A percentile compares a stretch with the other conserved stretches of the same genome.
phyloP scores from a whole-genome alignment of 2,329 filamentous ascomycete genomes.

The Sordariomycetes sp. region DNA sequence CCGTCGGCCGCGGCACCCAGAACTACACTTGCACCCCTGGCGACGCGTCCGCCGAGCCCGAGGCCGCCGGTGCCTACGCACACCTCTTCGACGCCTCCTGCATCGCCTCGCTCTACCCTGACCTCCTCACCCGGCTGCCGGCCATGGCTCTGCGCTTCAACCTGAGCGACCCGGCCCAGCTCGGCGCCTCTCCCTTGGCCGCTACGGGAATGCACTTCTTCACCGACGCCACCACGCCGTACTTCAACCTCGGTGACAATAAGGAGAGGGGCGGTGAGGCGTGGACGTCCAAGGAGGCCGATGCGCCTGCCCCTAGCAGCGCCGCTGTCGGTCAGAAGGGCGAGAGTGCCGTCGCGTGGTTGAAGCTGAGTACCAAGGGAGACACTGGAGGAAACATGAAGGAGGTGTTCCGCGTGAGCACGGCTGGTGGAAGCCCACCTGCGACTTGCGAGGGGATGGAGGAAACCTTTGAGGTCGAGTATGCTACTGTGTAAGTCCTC shows the following conservation, averaged over 20 bases:
- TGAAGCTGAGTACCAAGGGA: constrained; percentile 54
- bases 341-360: constrained; percentile 68
- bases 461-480: constrained; percentile 62
- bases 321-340: constrained; percentile 52
- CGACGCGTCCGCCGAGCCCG: constrained; percentile 52
- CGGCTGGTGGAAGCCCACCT: constrained; percentile 71
- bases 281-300: constrained; percentile 52
- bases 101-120: constrained; percentile 59
- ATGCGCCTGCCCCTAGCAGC: constrained; percentile 51
- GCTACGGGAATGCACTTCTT: constrained; percentile 80
- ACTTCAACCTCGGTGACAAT: constrained; percentile 62
- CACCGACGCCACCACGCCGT: constrained; percentile 57
- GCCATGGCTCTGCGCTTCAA: constrained; percentile 60
- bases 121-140: constrained; percentile 56
- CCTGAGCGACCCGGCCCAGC: constrained; percentile 30
- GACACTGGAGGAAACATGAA: constrained; percentile 53
- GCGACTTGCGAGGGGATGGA: constrained; percentile 59
- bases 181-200: constrained; percentile 50
- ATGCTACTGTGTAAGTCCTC: constrained; percentile 70
- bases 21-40: constrained; percentile 79
- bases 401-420: constrained; percentile 77
- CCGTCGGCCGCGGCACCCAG: constrained; percentile 79
- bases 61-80: constrained; percentile 64
- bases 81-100: constrained; percentile 85
- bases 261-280: constrained; percentile 46